Evolutionary conservation across 108 stramenopile genomes (phyloP).

Genomic region (Skeletonema marinoi): DNA sequence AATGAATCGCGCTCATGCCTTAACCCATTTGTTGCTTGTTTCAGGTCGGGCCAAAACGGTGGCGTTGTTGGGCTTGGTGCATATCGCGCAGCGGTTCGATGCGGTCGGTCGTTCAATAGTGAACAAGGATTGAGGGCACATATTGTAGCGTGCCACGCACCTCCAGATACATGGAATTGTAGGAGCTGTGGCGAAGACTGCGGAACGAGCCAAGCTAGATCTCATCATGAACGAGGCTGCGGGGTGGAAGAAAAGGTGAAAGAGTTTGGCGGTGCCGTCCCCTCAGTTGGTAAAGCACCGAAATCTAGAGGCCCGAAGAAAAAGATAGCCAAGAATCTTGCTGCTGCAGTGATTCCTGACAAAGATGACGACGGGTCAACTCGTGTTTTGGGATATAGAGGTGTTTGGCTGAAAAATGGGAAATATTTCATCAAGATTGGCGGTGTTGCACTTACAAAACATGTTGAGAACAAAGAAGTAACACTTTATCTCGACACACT

Average conservation of each 20-base stretch:
- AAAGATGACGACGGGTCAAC: conserved; percentile 70
- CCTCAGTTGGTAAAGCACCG: conserved; percentile 35
- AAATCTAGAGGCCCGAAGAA: conserved; percentile 52
- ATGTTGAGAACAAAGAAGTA: conserved; percentile 1
- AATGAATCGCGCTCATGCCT: background rate
- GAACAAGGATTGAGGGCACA: conserved; percentile 85
- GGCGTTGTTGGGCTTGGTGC: conserved; percentile 69
- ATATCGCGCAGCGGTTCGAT: conserved; percentile 70
- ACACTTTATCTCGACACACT: conserved; percentile 57
- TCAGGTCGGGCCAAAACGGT: conserved; percentile 65
- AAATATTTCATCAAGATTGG: conserved; percentile 82
- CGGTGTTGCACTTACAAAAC: conserved; percentile 26
- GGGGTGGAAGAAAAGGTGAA: conserved; percentile 24
- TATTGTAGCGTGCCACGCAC: conserved; percentile 74
- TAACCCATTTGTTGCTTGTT: background rate
- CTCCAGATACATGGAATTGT: conserved; percentile 89
- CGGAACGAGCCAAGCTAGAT: conserved; percentile 75
- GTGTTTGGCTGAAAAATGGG: conserved; percentile 75
- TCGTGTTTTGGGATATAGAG: conserved; percentile 70
- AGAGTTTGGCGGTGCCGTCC: conserved; percentile 27
- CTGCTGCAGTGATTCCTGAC: conserved; percentile 35
- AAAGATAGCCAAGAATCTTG: conserved; percentile 30
- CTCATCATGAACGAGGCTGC: conserved; percentile 85
- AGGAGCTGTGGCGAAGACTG: conserved; percentile 82
- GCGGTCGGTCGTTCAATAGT: conserved; percentile 78